phyloP scores from a whole-genome alignment of 2,329 filamentous ascomycete genomes.

The Aspergillus floridensis region DNA sequence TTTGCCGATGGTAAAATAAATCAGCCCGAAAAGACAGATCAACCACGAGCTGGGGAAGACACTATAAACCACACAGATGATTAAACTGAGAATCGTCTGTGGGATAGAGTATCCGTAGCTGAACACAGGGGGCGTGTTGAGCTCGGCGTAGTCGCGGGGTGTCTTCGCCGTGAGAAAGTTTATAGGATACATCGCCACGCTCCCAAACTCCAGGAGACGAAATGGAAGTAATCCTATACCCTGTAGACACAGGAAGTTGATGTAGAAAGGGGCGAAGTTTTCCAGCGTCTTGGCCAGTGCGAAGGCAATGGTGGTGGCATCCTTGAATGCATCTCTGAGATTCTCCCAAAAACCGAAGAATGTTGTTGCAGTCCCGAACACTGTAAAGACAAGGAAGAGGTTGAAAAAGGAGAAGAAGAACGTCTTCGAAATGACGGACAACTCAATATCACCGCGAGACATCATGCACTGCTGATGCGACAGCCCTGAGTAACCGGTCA shows the following conservation, averaged over 20 bases:
- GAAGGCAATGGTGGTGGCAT: conserved; percentile 74
- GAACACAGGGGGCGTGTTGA: conserved; percentile 79
- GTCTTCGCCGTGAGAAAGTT: conserved; percentile 76
- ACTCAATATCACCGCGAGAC: conserved; percentile 87
- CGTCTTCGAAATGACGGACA: conserved; percentile 95
- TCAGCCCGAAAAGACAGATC: conserved; percentile 72
- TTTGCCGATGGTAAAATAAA: conserved; percentile 54
- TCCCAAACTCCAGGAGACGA: conserved; percentile 84
- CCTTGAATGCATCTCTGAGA: conserved; percentile 70
- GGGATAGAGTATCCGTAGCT: conserved; percentile 96
- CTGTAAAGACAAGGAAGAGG: conserved; percentile 90
- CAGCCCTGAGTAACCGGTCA: conserved; percentile 53
- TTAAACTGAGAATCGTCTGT: conserved; percentile 87
- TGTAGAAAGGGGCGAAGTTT: conserved; percentile 77
- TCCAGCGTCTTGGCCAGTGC: conserved; percentile 74
- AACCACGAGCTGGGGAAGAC: conserved; percentile 76
- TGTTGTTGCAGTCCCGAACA: conserved; percentile 75
- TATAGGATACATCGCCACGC: conserved; percentile 78
- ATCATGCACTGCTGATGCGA: conserved; percentile 92
- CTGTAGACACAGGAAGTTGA: conserved; percentile 90
- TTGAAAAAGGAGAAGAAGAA: conserved; percentile 99
- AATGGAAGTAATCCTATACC: conserved; percentile 92
- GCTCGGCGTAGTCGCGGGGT: conserved; percentile 80
- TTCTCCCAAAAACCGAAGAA: conserved; percentile 64
- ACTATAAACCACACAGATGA: conserved; percentile 93